Evolutionary conservation across 371 early-diverging fungal species (phyloP).

Genomic region (Nematocida displodere): DNA sequence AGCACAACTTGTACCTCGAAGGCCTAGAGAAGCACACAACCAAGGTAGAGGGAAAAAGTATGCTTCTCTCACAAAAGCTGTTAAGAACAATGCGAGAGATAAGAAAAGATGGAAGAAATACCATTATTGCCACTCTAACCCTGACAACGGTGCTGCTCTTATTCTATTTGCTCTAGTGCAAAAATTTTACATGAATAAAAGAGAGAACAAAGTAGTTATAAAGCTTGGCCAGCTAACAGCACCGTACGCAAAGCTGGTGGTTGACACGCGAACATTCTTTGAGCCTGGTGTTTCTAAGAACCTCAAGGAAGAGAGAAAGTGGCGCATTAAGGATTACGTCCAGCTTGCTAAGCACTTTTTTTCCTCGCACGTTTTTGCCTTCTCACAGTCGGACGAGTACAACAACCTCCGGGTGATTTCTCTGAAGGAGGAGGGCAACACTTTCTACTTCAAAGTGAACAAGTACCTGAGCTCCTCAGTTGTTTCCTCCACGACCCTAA

Average conservation of each 20-base stretch:
- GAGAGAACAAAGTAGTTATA: constrained; percentile 40
- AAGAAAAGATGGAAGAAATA: constrained; percentile 36
- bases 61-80: constrained; percentile 29
- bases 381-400: constrained; percentile 46
- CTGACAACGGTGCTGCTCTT: constrained; percentile 11
- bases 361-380: constrained; percentile 46
- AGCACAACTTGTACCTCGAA: constrained; percentile 41
- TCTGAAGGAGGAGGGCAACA: constrained; percentile 7
- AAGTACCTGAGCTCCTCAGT: neutral
- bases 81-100: constrained; percentile 30
- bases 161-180: constrained; percentile 30
- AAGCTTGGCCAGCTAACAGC: constrained; percentile 46
- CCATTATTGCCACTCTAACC: constrained; percentile 33
- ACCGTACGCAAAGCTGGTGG: constrained; percentile 34
- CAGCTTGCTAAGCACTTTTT: constrained; percentile 39
- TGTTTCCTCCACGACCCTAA: neutral
- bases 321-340: constrained; percentile 46
- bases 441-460: constrained; percentile 47
- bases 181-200: constrained; percentile 39
- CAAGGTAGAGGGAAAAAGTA: constrained; percentile 36
- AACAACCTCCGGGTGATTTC: constrained; percentile 43
- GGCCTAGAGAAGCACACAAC: constrained; percentile 41
- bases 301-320: constrained; percentile 30
- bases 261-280: constrained; percentile 32
- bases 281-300: constrained; percentile 43